Conservation (phyloP, 176 grass and related monocot species). For the Cenchrus americanus region DNA sequence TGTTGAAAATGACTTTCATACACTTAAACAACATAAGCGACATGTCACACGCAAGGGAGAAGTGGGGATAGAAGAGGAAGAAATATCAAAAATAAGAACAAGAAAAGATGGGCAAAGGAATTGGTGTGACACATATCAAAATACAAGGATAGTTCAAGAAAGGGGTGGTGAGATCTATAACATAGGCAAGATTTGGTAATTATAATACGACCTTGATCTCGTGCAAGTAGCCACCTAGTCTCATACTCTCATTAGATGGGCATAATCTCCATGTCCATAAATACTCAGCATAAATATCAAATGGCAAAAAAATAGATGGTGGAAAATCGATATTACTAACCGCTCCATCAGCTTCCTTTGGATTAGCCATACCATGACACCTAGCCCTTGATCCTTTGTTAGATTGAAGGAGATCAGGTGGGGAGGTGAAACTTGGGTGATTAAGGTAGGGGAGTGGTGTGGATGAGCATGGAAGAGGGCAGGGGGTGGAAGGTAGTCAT, state of each 20-base stretch:
- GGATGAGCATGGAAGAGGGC: too few species aligned
- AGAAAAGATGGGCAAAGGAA: not conserved
- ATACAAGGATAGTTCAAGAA: not conserved
- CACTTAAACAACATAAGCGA: not conserved
- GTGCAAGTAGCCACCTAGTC: not conserved
- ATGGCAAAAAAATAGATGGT: not conserved
- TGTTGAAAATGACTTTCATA: not conserved
- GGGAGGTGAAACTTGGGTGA: too few species aligned
- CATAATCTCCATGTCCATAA: too few species aligned
- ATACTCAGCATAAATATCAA: not conserved
- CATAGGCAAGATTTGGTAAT: not conserved
- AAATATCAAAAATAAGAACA: not conserved
- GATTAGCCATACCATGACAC: too few species aligned
- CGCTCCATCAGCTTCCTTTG: too few species aligned
- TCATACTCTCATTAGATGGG: not conserved
- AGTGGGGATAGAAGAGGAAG: rapidly evolving
- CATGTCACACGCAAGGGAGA: not conserved
- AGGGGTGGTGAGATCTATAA: not conserved
- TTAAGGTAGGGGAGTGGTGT: too few species aligned
- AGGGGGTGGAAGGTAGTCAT: too few species aligned
- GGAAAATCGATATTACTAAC: too few species aligned
- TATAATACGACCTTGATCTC: not conserved
- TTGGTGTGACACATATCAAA: too few species aligned
- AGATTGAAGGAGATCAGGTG: too few species aligned
- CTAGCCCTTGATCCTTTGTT: too few species aligned